Percentiles rank a stretch among this genome's conserved stretches.
These are phyloP conservation scores for Candida maesae DNA, from an alignment of 805 yeast genomes.

Conservation along the genomic window DNA sequence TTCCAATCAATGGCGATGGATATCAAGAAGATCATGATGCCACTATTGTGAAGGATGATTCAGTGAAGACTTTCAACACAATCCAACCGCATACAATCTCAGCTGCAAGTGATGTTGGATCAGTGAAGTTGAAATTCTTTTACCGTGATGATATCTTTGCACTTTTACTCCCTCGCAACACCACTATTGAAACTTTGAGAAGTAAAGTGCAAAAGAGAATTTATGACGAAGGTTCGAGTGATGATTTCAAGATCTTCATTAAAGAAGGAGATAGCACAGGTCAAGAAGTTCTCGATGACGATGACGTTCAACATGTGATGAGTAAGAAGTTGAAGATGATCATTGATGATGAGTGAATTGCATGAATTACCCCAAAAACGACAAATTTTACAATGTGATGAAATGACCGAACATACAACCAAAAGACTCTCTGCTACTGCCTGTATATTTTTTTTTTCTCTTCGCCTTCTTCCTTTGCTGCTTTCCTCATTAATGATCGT, in stretches of 20 bases:
- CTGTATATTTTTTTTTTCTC: no score
- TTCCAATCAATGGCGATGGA: neutral
- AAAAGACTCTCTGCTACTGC: no score
- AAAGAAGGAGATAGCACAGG: conserved; percentile 31
- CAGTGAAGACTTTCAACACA: conserved; percentile 19
- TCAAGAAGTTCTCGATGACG: conserved; percentile 31
- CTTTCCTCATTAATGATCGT: no score
- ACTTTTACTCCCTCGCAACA: conserved; percentile 47
- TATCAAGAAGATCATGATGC: conserved; percentile 27
- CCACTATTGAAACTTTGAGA: conserved; percentile 46
- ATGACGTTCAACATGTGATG: conserved; percentile 32
- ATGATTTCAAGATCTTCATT: conserved; percentile 32
- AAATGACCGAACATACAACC: no score
- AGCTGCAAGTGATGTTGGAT: conserved; percentile 18
- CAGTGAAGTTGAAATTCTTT: conserved; percentile 64
- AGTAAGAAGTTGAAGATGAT: conserved; percentile 34
- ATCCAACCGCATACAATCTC: conserved; percentile 7
- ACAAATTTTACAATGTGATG: no score
- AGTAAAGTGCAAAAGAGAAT: conserved; percentile 50
- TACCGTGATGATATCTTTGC: conserved; percentile 82
- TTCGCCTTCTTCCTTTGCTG: no score
- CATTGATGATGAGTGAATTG: conserved; percentile 31
- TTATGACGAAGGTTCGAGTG: conserved; percentile 31
- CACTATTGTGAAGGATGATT: conserved; percentile 26
- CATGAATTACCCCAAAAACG: no score